Evolutionary conservation across 169 alveolate species (phyloP), one percentile per base, ranked within the genome.

Genomic region (Cryptosporidium parvum): DNA sequence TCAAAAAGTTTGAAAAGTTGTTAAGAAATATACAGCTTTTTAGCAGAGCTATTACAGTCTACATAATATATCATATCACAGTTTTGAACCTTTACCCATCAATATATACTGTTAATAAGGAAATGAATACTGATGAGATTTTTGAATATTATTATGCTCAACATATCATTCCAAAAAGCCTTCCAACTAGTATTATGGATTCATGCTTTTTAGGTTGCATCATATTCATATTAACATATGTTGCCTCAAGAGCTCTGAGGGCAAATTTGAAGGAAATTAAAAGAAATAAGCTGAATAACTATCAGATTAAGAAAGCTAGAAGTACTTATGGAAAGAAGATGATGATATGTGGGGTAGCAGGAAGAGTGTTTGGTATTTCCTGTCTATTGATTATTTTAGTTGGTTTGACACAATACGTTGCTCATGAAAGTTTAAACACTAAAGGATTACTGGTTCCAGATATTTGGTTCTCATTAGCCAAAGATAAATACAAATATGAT

Each of bases 371-470:
- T 62, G 89, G 89, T 8, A 80, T 80, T 16, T 45, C 67, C 16
- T 62, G 73, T 23, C n/a, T 62, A 21, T 18, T 80, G 9, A 80
- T 80, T 10, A 80, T 80, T n/a, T 26, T 80, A 14, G 48, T 80
- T 59, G 89, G 80, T 33, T 62, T 80, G 70, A 80, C 80, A 44
- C 89, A 80, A 37, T 61, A 80, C n/a, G 65, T 80, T 12, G 89
- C 89, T 23, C 89, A 80, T 51, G 89, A 80, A 52, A 80, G 89
- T 26, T 80, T 80, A 29, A 61, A 61, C 39, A 62, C 89, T 42
- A 80, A 80, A n/a, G 89, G 89, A n/a, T 31, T 80, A 3, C 44
- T 80, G 39, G 89, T 80, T 35, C 89, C 89, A 61, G 89, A 80
- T 80, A 59, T 80, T 23, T 80, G 89, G 89, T 80, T 80, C 44